Percentiles rank a stretch among this genome's conserved stretches.
Conservation (phyloP, 768 basidiomycete genomes). For the Termitomyces sp. region DNA sequence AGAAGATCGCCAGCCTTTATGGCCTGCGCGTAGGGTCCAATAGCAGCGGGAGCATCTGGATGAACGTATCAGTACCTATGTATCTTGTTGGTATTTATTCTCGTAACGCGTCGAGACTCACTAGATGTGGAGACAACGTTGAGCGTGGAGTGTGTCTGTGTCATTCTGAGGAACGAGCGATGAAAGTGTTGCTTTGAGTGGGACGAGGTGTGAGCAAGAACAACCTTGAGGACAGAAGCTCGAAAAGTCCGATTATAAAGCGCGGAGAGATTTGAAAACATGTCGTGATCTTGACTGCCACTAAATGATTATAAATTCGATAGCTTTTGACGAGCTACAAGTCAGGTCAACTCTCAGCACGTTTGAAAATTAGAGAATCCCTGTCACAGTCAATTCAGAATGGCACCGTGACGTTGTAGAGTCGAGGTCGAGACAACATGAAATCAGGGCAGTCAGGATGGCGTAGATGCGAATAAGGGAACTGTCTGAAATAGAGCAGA, state of each 20-base stretch:
- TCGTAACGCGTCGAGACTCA: constrained; percentile 20
- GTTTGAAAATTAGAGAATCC: constrained; percentile 6
- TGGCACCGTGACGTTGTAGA: not conserved
- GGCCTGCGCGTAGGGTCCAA: constrained; percentile 88
- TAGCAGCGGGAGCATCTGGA: constrained; percentile 71
- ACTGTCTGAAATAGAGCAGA: not conserved
- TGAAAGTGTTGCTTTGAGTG: constrained; percentile 11
- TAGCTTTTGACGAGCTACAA: not conserved
- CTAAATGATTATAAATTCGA: no score
- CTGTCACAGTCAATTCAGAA: not conserved
- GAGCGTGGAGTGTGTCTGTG: constrained; percentile 37
- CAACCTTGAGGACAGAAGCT: constrained; percentile 6
- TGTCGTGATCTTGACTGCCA: not conserved
- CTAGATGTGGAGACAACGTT: constrained; percentile 38
- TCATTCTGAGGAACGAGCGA: constrained; percentile 24
- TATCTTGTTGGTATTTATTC: not conserved
- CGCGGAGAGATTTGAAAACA: constrained; percentile 12
- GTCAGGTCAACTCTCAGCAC: constrained; percentile 3
- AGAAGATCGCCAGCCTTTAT: constrained; percentile 81
- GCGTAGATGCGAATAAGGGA: not conserved
- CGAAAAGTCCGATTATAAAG: constrained; percentile 18
- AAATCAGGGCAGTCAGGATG: not conserved
- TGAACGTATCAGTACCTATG: not conserved
- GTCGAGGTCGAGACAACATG: no score
- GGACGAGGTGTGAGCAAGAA: constrained; percentile 1